Base-by-base conservation (phyloP, 148 eudicot species). In the Nepenthes gracilis region DNA sequence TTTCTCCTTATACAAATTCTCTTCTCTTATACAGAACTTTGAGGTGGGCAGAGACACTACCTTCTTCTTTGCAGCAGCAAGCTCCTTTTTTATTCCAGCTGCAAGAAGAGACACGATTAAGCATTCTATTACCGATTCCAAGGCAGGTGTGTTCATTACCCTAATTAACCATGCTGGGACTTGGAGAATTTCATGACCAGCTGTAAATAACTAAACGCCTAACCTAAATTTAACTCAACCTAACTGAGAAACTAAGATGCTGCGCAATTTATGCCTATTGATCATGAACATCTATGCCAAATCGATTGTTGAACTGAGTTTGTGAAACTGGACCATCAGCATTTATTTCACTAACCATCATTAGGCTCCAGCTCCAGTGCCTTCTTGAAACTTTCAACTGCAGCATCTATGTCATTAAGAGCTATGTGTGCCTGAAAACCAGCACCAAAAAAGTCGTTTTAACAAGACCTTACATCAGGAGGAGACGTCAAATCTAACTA, bases 341-440 rank as follows among this genome's bases (percentile, higher is more conserved):
- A 52, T 59, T 38, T 33, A 62, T 50, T 33, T 65, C 33, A 56
- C 85, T 66, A 54, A 86, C 97, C 95, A 74, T 90, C 86, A 66
- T 78, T 83, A 45, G 97, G 97, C 72, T 91, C 96, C 75, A 91
- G 72, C 55, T 83, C 85, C 60, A 79, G 63, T 64, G 97, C 97
- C 71, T 80, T 87, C 53, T 65, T 80, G 72, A 91, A 91, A 71
- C 96, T 85, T 54, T 78, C 90, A 48, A 78, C 80, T 11, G 97
- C 96, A 63, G 92, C 80, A 80, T 90, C 95, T 32, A 91, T 76
- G 69, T 87, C 96, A 64, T 87, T 91, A 37, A 91, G 96, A 52
- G 90, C 95, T 74, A 85, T 73, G 64, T 83, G 72, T 63, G 89
- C 97, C 97, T 91, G 80, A 65, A 59, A 15, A 57, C 34, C 57